These are phyloP conservation scores for Ophiorrhiza pumila DNA, from an alignment of 257 asterid genomes.

Conservation along the genomic window DNA sequence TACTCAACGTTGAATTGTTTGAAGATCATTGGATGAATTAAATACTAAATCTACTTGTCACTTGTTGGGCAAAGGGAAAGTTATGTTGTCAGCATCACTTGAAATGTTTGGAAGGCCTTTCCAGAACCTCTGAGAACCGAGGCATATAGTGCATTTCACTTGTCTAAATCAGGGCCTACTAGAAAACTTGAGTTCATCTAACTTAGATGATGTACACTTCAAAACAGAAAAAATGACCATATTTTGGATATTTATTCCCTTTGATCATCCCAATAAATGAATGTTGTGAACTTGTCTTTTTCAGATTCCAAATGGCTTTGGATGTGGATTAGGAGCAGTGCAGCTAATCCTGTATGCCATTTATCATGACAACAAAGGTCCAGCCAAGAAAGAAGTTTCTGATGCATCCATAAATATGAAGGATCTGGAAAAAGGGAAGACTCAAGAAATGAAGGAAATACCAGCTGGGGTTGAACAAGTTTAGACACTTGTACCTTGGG, in stretches of 20 bases:
- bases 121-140: neutral
- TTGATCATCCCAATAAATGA: neutral
- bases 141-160: neutral
- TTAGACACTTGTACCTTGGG: conserved; percentile 1
- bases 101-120: neutral
- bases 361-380: conserved; percentile 54
- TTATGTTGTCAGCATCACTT: neutral
- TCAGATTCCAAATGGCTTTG: conserved; percentile 85
- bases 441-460: conserved; percentile 25
- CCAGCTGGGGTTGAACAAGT: conserved; percentile 34
- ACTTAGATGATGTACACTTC: neutral
- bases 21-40: too few species aligned
- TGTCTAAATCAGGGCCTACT: neutral
- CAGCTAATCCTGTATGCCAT: conserved; percentile 70
- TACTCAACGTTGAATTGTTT: too few species aligned
- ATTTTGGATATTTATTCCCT: neutral
- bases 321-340: conserved; percentile 59
- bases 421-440: conserved; percentile 24
- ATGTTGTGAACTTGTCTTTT: neutral
- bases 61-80: neutral
- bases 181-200: neutral
- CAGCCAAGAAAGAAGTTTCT: conserved; percentile 16
- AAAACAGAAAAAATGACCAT: neutral
- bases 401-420: conserved; percentile 26
- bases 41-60: too few species aligned